These are phyloP conservation scores for Pholiota microspora DNA, from an alignment of 768 basidiomycete genomes.

Conservation along the genomic window DNA sequence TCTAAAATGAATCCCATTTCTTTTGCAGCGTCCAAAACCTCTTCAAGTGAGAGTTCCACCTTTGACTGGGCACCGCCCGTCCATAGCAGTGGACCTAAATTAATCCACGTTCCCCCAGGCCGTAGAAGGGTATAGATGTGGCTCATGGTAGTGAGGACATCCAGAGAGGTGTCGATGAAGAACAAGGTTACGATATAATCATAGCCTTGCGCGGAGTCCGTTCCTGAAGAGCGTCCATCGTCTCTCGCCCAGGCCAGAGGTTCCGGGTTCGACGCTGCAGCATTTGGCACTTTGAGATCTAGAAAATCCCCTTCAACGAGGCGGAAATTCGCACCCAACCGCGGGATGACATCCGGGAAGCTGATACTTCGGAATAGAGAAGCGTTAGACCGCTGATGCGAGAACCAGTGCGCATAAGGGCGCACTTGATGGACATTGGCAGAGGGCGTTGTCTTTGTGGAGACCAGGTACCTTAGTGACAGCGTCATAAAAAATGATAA, in stretches of 20 bases:
- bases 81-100: slow-evolving; percentile 69
- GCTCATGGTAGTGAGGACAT: slow-evolving; percentile 50
- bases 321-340: slow-evolving; percentile 38
- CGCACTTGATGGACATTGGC: slow-evolving; percentile 49
- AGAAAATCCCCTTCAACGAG: slow-evolving; percentile 63
- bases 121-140: slow-evolving; percentile 56
- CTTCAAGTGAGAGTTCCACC: slow-evolving; percentile 63
- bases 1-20: slow-evolving; percentile 54
- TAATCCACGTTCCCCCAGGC: slow-evolving; percentile 70
- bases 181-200: slow-evolving; percentile 64
- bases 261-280: slow-evolving; percentile 2
- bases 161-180: slow-evolving; percentile 64
- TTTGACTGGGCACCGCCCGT: slow-evolving; percentile 51
- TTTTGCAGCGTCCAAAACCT: slow-evolving; percentile 49
- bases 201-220: slow-evolving; percentile 34
- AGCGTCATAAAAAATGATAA: slow-evolving; percentile 66
- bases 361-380: slow-evolving; percentile 48
- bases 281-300: slow-evolving; percentile 26
- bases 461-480: slow-evolving; percentile 56
- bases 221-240: not conserved
- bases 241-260: slow-evolving; percentile 9
- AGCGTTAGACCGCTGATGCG: slow-evolving; percentile 54
- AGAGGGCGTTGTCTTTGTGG: slow-evolving; percentile 37
- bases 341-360: slow-evolving; percentile 64
- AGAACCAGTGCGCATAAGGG: slow-evolving; percentile 70